A percentile compares a stretch with the other conserved stretches of the same genome.
These are phyloP conservation scores for Neotropicomus parvogracilis DNA, from an alignment of 1,284 basidiomycete genomes.

Conservation along the genomic window DNA sequence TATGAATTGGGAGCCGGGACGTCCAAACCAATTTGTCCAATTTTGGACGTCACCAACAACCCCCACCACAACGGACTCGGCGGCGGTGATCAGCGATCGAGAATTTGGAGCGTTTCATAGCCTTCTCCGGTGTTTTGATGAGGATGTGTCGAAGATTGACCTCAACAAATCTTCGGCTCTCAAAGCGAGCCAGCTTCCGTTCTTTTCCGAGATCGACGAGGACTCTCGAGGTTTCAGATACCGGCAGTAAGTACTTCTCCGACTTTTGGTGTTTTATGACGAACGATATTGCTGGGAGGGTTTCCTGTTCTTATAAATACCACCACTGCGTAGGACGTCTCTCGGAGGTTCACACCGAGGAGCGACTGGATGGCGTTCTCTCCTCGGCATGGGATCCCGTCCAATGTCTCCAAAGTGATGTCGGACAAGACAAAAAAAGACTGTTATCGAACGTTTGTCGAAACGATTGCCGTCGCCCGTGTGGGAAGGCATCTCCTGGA, in stretches of 20 bases:
- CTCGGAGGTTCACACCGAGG: not conserved
- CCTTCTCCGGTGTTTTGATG: not conserved
- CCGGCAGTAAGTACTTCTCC: not conserved
- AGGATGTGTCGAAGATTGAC: not conserved
- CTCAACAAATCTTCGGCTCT: not conserved
- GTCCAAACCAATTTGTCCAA: not conserved
- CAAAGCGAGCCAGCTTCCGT: conserved; percentile 3
- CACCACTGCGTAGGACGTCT: fast-evolving
- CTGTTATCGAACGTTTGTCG: not conserved
- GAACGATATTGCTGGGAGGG: not conserved
- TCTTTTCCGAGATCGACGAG: not conserved
- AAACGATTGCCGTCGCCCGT: not conserved
- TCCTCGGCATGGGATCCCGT: not conserved
- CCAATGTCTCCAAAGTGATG: conserved; percentile 6
- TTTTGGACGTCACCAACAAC: no score
- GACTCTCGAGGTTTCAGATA: not conserved
- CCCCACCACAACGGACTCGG: fast-evolving
- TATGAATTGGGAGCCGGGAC: fast-evolving
- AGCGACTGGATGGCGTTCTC: conserved; percentile 3
- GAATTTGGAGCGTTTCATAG: conserved; percentile 6
- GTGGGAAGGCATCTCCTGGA: not conserved
- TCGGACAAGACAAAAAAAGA: not conserved
- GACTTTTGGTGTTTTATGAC: not conserved
- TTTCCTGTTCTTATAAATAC: conserved; percentile 4
- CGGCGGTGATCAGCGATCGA: not conserved